Evolutionary conservation across 805 yeast genomes (phyloP).

Genomic region (Zygosaccharomyces lentus): DNA sequence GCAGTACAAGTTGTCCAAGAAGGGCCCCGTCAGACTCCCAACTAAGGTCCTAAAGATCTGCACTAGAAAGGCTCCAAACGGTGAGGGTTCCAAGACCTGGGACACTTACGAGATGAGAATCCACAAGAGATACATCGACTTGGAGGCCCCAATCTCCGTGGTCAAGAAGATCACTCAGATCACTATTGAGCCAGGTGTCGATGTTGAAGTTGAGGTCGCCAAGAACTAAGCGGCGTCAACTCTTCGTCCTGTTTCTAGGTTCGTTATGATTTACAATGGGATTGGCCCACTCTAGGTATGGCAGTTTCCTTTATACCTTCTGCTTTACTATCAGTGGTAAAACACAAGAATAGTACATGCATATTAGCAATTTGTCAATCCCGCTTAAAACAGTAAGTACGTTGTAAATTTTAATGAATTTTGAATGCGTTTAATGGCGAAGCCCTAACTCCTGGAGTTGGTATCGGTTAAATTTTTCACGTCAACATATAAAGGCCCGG

Average conservation of each 20-base stretch:
- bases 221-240: conserved; percentile 16
- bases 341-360: conserved; percentile 15
- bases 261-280: conserved; percentile 4
- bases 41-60: conserved; percentile 96
- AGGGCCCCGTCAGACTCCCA: conserved; percentile 99
- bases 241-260: conserved; percentile 1
- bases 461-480: not conserved
- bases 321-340: conserved; percentile 40
- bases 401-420: conserved; percentile 4
- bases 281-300: conserved; percentile 38
- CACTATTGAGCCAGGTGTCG: conserved; percentile 99
- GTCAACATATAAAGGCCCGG: not conserved
- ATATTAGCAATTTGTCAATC: not conserved
- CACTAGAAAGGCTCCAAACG: conserved; percentile 99
- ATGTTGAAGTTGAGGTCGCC: conserved; percentile 90
- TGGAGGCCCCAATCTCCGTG: conserved; percentile 90
- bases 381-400: conserved; percentile 1
- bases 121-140: conserved; percentile 99
- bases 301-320: conserved; percentile 38
- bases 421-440: not conserved
- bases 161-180: conserved; percentile 96
- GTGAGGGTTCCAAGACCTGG: conserved; percentile 99
- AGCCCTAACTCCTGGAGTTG: not conserved
- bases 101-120: conserved; percentile 99
- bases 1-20: conserved; percentile 77